These are phyloP conservation scores for Leptodermis oblonga DNA, from an alignment of 257 asterid species.

Conservation along the genomic window DNA sequence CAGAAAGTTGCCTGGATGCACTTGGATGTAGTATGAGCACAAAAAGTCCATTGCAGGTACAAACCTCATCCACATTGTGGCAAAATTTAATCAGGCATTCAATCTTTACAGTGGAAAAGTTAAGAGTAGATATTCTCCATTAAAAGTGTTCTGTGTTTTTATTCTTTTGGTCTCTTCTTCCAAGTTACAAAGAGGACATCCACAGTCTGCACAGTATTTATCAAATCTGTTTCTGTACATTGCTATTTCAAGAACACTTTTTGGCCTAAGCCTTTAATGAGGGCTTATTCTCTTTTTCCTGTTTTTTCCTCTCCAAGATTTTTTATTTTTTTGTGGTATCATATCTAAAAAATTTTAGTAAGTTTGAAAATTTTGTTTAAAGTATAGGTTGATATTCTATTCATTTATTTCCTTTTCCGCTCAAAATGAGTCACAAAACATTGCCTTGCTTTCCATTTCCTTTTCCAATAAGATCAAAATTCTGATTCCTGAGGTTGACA, in stretches of 20 bases:
- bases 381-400: too few relatives aligned
- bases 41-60: conserved; percentile 28
- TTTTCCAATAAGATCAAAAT: not conserved
- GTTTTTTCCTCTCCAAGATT: too few relatives aligned
- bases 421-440: not conserved
- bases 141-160: not conserved
- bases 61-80: not conserved
- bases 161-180: not conserved
- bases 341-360: too few relatives aligned
- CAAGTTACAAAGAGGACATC: not conserved
- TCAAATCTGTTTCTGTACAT: not conserved
- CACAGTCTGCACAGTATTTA: too few relatives aligned
- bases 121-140: not conserved
- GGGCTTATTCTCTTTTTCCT: too few relatives aligned
- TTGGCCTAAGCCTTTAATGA: not conserved
- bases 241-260: not conserved
- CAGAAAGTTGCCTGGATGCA: conserved; percentile 60
- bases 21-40: conserved; percentile 43
- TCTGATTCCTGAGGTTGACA: not conserved
- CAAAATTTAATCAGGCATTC: not conserved
- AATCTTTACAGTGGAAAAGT: not conserved
- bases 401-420: too few relatives aligned
- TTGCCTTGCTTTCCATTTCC: not conserved
- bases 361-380: too few relatives aligned
- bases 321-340: too few relatives aligned